A percentile compares a stretch with the other conserved stretches of the same genome.
These are phyloP conservation scores for Lactarius psammicola DNA, from an alignment of 768 basidiomycete genomes.

Conservation along the genomic window DNA sequence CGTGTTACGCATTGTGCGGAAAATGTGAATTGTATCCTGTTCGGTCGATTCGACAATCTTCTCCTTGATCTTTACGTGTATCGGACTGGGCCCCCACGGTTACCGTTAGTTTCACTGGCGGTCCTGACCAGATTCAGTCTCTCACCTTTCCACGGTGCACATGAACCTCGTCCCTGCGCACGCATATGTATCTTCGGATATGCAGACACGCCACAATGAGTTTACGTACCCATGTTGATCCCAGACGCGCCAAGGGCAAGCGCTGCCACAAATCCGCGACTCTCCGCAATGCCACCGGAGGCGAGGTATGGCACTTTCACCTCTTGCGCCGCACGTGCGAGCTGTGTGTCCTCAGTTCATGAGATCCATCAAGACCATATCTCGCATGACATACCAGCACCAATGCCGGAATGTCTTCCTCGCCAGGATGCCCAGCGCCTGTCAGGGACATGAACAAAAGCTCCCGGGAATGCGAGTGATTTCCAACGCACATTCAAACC, in stretches of 20 bases:
- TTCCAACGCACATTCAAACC: slow-evolving; percentile 72
- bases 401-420: slow-evolving; percentile 87
- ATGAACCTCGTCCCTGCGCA: slow-evolving; percentile 74
- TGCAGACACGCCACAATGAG: background rate
- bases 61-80: slow-evolving; percentile 88
- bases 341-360: slow-evolving; percentile 41
- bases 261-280: slow-evolving; percentile 77
- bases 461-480: background rate
- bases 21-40: slow-evolving; percentile 84
- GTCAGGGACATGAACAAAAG: slow-evolving; percentile 8
- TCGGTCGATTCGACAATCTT: slow-evolving; percentile 84
- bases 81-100: slow-evolving; percentile 49
- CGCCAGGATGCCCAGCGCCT: slow-evolving; percentile 94
- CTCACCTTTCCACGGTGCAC: slow-evolving; percentile 81
- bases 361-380: background rate
- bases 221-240: slow-evolving; percentile 67
- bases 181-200: background rate
- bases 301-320: slow-evolving; percentile 84
- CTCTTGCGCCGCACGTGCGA: slow-evolving; percentile 84
- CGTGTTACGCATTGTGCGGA: slow-evolving; percentile 82
- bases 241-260: slow-evolving; percentile 84
- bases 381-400: slow-evolving; percentile 56
- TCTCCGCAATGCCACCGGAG: slow-evolving; percentile 88
- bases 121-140: background rate
- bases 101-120: background rate